These are phyloP conservation scores for Starmerella floris DNA, from an alignment of 805 yeast species.

Conservation along the genomic window DNA sequence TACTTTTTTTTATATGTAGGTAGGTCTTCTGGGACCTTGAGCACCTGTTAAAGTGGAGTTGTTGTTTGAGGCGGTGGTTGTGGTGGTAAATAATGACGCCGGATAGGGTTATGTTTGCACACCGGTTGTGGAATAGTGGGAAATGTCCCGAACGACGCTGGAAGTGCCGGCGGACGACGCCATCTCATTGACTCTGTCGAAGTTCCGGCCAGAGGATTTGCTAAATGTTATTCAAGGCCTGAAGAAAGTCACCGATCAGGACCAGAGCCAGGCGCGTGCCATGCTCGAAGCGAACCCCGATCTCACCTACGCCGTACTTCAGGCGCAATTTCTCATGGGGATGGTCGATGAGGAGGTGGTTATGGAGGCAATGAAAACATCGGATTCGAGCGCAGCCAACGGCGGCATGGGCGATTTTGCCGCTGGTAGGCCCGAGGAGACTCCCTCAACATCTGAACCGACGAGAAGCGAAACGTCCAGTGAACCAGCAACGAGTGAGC, in stretches of 20 bases:
- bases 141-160: constrained; percentile 3
- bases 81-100: neutral
- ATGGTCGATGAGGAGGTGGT: constrained; percentile 25
- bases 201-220: constrained; percentile 39
- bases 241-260: constrained; percentile 41
- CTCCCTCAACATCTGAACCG: neutral
- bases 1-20: no score
- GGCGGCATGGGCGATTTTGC: constrained; percentile 5
- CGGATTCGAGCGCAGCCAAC: no score
- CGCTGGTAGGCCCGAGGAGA: constrained; percentile 1
- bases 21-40: neutral
- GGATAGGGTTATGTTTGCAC: no score
- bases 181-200: constrained; percentile 37
- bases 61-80: neutral
- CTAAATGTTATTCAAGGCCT: constrained; percentile 41
- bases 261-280: constrained; percentile 47
- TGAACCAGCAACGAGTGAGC: neutral
- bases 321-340: constrained; percentile 39
- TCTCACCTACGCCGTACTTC: constrained; percentile 63
- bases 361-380: constrained; percentile 17
- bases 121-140: no score
- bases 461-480: neutral
- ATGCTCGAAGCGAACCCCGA: constrained; percentile 60
- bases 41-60: neutral
- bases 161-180: constrained; percentile 24